A percentile compares a stretch with the other conserved stretches of the same genome.
These are phyloP conservation scores for Monosporozyma yasuniensis DNA, from an alignment of 805 yeast species.

Conservation along the genomic window DNA sequence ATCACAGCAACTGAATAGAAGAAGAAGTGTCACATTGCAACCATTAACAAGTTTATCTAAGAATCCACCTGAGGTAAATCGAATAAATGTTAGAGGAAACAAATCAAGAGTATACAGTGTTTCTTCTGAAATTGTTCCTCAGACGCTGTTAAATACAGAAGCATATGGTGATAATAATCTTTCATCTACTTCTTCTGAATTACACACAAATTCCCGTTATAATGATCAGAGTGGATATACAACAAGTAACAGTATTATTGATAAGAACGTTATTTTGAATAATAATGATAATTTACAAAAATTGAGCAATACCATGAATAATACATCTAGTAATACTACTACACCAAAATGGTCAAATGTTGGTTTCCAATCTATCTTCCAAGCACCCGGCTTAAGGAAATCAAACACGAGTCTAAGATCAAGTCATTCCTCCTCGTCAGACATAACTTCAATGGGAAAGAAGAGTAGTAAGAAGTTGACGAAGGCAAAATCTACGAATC, in stretches of 20 bases:
- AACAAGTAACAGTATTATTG: not conserved
- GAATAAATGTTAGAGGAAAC: not conserved
- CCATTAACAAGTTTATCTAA: constrained; percentile 2
- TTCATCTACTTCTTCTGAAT: not conserved
- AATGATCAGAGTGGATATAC: not conserved
- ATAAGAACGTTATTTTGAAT: not conserved
- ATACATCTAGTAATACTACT: not conserved
- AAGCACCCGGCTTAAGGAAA: constrained; percentile 6
- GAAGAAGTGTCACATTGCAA: constrained; percentile 7
- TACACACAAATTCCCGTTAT: not conserved
- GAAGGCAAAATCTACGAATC: not conserved
- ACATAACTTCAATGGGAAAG: not conserved
- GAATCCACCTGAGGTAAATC: not conserved
- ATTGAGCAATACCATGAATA: not conserved
- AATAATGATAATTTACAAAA: not conserved
- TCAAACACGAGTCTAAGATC: constrained; percentile 5
- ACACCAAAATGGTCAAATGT: constrained; percentile 13
- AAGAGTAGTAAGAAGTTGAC: not conserved
- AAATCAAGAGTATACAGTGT: constrained; percentile 19
- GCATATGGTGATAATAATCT: constrained; percentile 1
- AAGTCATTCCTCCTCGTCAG: not conserved
- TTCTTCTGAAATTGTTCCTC: constrained; percentile 27
- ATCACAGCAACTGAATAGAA: not conserved
- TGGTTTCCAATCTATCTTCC: constrained; percentile 15
- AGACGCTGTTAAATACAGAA: constrained; percentile 17